Base-by-base conservation (phyloP, 148 eudicot genomes). In the Fagopyrum tataricum region DNA sequence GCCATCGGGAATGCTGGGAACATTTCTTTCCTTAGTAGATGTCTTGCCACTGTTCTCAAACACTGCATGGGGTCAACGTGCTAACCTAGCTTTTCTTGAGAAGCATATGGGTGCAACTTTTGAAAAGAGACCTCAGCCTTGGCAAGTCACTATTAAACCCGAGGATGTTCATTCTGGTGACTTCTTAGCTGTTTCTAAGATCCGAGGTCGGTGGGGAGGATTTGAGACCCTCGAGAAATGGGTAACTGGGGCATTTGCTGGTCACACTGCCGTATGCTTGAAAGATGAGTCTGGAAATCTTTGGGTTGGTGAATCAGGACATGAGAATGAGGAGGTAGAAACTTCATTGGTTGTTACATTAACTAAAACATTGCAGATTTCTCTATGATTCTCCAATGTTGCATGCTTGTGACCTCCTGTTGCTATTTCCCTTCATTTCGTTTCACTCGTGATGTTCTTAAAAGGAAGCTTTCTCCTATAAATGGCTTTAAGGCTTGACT, bases 1-100 rank as follows among this genome's bases (percentile, higher is more conserved):
- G 98, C 98, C 98, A 67, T 91, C 97, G 0, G 98, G 98, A 84
- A 95, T 95, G 98, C 81, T 95, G 75, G 97, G 98, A 75, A 95
- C 98, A n/a, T 86, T 95, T 64, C 85, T 87, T 74, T 95, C 98
- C 23, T 68, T 95, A 78, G 92, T 95, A 75, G 98, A 95, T 80
- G 96, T 95, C 46, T 79, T 95, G 79, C 97, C 97, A 48, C 79
- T 95, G 17, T 95, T 95, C 74, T 91, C 98, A 6, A 88, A 95
- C 77, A 85, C 96, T 7, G 90, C 70, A 10, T 95, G 91, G 93
- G 98, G 98, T 59, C 91, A 95, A 80, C 89, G 72, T 82, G 93
- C 97, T 39, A 95, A 95, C 78, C 20, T 95, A 48, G 89, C 87
- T 39, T 95, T 95, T 80, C 86, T 95, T 71, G 81, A 83, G 86